phyloP scores from a whole-genome alignment of 345 rosid species.

The Crucihimalaya himalaica region DNA sequence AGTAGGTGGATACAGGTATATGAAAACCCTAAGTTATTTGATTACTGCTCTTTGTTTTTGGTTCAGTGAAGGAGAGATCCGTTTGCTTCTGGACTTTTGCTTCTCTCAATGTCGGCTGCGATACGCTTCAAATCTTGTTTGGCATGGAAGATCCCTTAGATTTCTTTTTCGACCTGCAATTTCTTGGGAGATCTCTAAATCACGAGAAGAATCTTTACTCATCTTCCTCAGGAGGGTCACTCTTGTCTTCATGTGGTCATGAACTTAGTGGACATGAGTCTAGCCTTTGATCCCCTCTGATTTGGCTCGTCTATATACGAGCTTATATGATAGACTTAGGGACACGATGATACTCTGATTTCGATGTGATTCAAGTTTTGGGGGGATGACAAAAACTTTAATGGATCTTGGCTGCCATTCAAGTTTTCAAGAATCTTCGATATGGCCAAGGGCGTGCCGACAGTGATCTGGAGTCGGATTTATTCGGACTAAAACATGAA shows the following conservation, averaged over 20 bases:
- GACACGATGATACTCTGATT: neutral
- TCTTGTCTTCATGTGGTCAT: neutral
- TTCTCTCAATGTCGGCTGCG: conserved; percentile 7
- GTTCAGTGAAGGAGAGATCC: neutral
- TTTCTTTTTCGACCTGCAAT: neutral
- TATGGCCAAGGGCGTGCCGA: neutral
- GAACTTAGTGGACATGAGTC: neutral
- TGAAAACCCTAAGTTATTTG: conserved; percentile 44
- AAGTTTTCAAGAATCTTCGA: neutral
- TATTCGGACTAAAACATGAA: neutral
- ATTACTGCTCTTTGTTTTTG: conserved; percentile 39
- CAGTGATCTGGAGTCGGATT: neutral
- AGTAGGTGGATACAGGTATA: conserved; percentile 33
- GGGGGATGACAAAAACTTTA: neutral
- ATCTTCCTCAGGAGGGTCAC: neutral
- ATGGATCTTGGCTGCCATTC: conserved; percentile 5
- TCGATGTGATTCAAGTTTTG: neutral
- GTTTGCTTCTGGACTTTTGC: no score
- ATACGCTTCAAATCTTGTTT: neutral
- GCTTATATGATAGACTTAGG: conserved; percentile 9
- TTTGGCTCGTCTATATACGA: neutral
- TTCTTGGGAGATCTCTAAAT: neutral
- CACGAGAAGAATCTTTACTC: neutral
- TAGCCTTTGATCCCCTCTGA: neutral
- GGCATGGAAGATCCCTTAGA: conserved; percentile 26